Conservation (phyloP, 1,284 basidiomycete genomes). For the Mycosarcoma maydis region DNA sequence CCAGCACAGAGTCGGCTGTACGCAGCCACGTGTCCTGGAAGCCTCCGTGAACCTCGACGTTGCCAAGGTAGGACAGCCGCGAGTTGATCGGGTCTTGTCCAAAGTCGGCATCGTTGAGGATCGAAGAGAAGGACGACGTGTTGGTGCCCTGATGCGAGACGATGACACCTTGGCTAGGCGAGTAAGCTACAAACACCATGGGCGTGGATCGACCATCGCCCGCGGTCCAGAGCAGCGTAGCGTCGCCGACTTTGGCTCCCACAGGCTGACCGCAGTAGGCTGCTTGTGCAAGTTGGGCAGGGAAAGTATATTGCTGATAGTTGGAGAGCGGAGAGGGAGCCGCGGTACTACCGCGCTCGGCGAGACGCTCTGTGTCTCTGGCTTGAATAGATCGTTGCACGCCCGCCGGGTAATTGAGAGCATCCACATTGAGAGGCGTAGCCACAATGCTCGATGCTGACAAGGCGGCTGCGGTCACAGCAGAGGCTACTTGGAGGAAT, state of each 20-base stretch:
- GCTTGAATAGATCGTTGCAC: slow-evolving; percentile 21
- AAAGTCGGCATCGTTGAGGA: slow-evolving; percentile 49
- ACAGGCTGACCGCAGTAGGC: slow-evolving; percentile 44
- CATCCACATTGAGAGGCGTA: slow-evolving; percentile 3
- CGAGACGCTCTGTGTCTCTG: slow-evolving; percentile 18
- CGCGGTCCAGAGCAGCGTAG: slow-evolving; percentile 45
- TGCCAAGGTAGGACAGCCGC: slow-evolving; percentile 39
- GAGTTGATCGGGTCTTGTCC: slow-evolving; percentile 29
- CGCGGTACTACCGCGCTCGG: slow-evolving; percentile 18
- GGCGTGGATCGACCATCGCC: slow-evolving; percentile 52
- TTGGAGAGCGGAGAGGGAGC: slow-evolving; percentile 26
- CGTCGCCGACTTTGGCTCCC: slow-evolving; percentile 40
- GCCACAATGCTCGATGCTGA: slow-evolving; percentile 20
- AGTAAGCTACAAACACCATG: slow-evolving; percentile 49
- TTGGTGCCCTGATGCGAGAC: slow-evolving; percentile 58
- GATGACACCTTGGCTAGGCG: slow-evolving; percentile 44
- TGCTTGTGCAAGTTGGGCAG: slow-evolving; percentile 47
- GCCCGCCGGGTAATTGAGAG: slow-evolving; percentile 14
- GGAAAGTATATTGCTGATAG: slow-evolving; percentile 38
- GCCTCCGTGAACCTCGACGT: slow-evolving; percentile 45
- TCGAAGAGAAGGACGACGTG: slow-evolving; percentile 38
- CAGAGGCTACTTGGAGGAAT: slow-evolving; percentile 12
- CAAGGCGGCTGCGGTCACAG: slow-evolving; percentile 13
- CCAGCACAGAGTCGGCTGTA: slow-evolving; percentile 42
- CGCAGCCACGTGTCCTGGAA: slow-evolving; percentile 58